Percentiles rank a stretch among this genome's conserved stretches.
Conservation (phyloP, 148 eudicot species). For the Camellia japonica region DNA sequence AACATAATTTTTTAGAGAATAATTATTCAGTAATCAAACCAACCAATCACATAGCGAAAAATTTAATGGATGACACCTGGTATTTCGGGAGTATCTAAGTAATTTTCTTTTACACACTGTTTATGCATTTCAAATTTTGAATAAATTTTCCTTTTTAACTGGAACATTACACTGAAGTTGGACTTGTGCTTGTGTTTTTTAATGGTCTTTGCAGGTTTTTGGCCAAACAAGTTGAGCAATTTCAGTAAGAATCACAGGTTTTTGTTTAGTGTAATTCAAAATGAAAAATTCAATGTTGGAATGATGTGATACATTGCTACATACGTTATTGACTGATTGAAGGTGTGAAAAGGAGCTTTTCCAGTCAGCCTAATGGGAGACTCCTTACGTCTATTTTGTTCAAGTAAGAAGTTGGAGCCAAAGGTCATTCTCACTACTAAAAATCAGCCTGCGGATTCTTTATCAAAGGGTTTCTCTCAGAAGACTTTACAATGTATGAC, state of each 20-base stretch:
- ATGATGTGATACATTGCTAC: too few relatives aligned
- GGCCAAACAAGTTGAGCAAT: too few relatives aligned
- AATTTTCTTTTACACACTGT: too few relatives aligned
- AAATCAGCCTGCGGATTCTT: slow-evolving; percentile 25
- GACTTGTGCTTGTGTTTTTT: too few relatives aligned
- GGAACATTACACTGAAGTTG: background rate
- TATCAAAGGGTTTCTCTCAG: slow-evolving; percentile 37
- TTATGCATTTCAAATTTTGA: background rate
- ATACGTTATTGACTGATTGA: background rate
- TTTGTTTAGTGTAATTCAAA: too few relatives aligned
- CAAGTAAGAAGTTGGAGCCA: slow-evolving; percentile 26
- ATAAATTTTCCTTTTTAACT: background rate
- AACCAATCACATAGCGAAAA: background rate
- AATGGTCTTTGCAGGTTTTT: too few relatives aligned
- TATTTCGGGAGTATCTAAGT: too few relatives aligned
- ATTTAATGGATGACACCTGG: background rate
- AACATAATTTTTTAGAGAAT: too few relatives aligned
- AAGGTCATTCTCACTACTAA: slow-evolving; percentile 11
- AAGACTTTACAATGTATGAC: slow-evolving; percentile 38
- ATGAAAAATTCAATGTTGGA: background rate
- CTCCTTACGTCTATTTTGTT: slow-evolving; percentile 21
- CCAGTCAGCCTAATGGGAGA: slow-evolving; percentile 33
- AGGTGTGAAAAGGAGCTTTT: slow-evolving; percentile 16
- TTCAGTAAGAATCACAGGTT: background rate
- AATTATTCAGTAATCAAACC: too few relatives aligned